phyloP scores from a whole-genome alignment of 2,329 filamentous ascomycete species.

The Colletotrichum musicola region DNA sequence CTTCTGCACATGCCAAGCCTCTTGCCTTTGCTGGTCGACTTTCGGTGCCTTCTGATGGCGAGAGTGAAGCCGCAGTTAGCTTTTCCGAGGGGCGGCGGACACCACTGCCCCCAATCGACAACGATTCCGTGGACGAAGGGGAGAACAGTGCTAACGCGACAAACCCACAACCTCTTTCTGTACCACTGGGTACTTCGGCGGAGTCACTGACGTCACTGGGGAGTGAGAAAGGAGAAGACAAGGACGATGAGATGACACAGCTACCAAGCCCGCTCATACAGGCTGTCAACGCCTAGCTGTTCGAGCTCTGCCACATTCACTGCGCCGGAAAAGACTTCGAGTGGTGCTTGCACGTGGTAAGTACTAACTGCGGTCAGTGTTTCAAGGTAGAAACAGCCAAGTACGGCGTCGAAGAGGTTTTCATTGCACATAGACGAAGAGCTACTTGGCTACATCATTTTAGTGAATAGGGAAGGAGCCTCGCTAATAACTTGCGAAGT shows the following conservation, averaged over 20 bases:
- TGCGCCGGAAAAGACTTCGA: neutral
- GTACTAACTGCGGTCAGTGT: too few species aligned
- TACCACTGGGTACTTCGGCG: neutral
- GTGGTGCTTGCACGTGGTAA: neutral
- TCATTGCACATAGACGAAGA: too few species aligned
- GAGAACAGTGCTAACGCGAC: neutral
- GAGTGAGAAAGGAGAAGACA: constrained; percentile 40
- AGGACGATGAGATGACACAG: constrained; percentile 43
- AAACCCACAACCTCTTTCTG: constrained; percentile 17
- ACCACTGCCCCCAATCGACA: constrained; percentile 66
- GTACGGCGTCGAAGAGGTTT: too few species aligned
- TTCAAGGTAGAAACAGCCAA: too few species aligned
- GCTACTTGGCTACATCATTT: too few species aligned
- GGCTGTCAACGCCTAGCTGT: constrained; percentile 49
- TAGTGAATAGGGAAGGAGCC: neutral
- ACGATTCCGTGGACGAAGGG: constrained; percentile 47
- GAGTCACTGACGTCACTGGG: constrained; percentile 3
- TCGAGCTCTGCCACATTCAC: neutral
- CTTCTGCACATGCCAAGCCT: constrained; percentile 63
- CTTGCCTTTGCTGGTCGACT: constrained; percentile 56
- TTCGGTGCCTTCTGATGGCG: constrained; percentile 66
- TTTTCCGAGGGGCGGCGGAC: constrained; percentile 70
- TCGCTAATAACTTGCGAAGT: neutral
- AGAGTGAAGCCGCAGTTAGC: constrained; percentile 71
- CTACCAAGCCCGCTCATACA: constrained; percentile 48